phyloP scores from a whole-genome alignment of 805 yeast species.

The Teunomyces tritomae region DNA sequence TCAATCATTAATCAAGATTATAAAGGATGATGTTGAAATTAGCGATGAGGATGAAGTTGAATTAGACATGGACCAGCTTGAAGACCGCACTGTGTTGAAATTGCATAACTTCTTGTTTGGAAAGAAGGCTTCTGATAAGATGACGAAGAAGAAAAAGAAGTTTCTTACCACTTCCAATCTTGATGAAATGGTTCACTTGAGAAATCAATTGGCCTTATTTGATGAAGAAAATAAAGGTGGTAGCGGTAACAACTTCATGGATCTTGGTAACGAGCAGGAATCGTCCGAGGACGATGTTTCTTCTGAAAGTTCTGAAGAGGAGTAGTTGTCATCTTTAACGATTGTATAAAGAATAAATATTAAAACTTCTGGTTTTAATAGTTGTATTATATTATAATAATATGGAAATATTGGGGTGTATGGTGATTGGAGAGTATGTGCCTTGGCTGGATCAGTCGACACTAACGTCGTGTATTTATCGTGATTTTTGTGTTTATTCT shows the following conservation, averaged over 20 bases:
- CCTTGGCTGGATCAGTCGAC: no score
- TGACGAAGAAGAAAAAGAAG: constrained; percentile 46
- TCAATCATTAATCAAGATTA: constrained; percentile 78
- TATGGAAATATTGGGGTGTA: neutral
- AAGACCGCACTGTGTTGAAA: constrained; percentile 76
- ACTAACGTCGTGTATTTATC: no score
- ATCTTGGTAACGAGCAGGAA: constrained; percentile 33
- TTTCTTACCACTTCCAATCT: constrained; percentile 30
- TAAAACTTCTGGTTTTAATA: constrained; percentile 1
- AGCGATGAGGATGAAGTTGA: constrained; percentile 87
- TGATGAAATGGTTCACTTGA: constrained; percentile 64
- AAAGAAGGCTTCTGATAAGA: constrained; percentile 33
- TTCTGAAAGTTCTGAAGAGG: constrained; percentile 71
- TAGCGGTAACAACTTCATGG: constrained; percentile 20
- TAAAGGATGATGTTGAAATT: constrained; percentile 61
- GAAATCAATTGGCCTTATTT: constrained; percentile 47
- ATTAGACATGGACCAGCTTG: constrained; percentile 90
- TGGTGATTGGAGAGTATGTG: neutral
- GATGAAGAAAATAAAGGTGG: constrained; percentile 29
- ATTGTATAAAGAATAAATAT: constrained; percentile 3
- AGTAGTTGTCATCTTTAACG: constrained; percentile 30
- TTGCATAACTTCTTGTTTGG: constrained; percentile 75
- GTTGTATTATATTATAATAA: constrained; percentile 1
- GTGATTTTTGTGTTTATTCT: no score
- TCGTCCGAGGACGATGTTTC: constrained; percentile 54